These are phyloP conservation scores for Anisodus acutangulus DNA, from an alignment of 257 asterid species.

Conservation along the genomic window DNA sequence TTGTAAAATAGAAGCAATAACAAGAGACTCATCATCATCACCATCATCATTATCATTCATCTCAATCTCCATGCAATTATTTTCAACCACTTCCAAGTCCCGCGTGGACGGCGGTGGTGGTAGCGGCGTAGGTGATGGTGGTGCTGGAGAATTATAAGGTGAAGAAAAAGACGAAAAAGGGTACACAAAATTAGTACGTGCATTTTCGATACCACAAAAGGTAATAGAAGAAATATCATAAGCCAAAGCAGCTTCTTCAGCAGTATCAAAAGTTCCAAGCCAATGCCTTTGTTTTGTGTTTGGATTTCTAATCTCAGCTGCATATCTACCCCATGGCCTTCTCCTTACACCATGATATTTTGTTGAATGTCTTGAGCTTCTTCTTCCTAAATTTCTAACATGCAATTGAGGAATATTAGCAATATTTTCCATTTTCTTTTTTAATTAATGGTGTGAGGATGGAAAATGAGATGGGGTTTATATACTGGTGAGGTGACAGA, in stretches of 20 bases:
- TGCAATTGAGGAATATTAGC: conserved; percentile 31
- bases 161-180: conserved; percentile 9
- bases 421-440: conserved; percentile 32
- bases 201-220: conserved; percentile 40
- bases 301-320: conserved; percentile 47
- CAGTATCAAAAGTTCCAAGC: conserved; percentile 48
- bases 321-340: conserved; percentile 46
- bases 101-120: conserved; percentile 21
- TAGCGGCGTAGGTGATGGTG: conserved; percentile 27
- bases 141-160: neutral
- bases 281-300: conserved; percentile 48
- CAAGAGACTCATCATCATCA: conserved; percentile 49
- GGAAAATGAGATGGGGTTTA: conserved; percentile 25
- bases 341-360: conserved; percentile 46
- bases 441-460: neutral
- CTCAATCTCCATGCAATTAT: conserved; percentile 27
- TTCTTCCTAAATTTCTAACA: conserved; percentile 34
- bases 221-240: conserved; percentile 47
- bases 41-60: conserved; percentile 25
- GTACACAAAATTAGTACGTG: conserved; percentile 46
- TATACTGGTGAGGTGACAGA: conserved; percentile 28
- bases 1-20: conserved; percentile 53
- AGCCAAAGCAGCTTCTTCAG: conserved; percentile 47
- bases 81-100: conserved; percentile 27
- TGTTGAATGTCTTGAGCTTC: conserved; percentile 45